These are phyloP conservation scores for Coemansia sp. DNA, from an alignment of 192 early-diverging fungal genomes.

Conservation along the genomic window DNA sequence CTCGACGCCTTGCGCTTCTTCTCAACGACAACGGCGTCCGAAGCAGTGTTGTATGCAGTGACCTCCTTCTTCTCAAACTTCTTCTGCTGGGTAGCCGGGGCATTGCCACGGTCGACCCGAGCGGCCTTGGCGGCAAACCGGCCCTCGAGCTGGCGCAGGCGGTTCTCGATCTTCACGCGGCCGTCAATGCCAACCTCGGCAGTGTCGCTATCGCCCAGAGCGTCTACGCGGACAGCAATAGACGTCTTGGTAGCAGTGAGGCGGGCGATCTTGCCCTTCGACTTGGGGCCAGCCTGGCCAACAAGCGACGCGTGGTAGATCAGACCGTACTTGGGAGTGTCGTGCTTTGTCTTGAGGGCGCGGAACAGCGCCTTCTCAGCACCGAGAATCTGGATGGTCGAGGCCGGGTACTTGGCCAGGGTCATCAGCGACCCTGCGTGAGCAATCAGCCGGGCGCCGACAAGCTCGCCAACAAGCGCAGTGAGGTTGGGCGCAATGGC, in stretches of 20 bases:
- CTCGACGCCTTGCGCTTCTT: conserved; percentile 54
- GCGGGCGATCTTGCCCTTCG: conserved; percentile 98
- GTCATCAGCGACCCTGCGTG: conserved; percentile 97
- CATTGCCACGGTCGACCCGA: conserved; percentile 64
- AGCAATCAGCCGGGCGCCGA: conserved; percentile 95
- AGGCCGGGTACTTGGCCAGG: conserved; percentile 96
- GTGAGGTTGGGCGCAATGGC: conserved; percentile 88
- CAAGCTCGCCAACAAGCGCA: conserved; percentile 95
- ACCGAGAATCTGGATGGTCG: conserved; percentile 98
- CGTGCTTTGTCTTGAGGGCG: conserved; percentile 96
- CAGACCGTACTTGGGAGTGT: conserved; percentile 98
- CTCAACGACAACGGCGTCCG: conserved; percentile 41
- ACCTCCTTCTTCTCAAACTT: conserved; percentile 54
- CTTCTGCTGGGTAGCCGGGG: conserved; percentile 37
- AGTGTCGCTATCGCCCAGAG: conserved; percentile 75
- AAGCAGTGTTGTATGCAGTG: conserved; percentile 54
- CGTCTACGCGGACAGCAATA: conserved; percentile 87
- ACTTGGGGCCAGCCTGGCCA: conserved; percentile 92
- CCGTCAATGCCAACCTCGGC: conserved; percentile 82
- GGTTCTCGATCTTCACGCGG: conserved; percentile 83
- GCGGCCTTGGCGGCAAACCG: conserved; percentile 65
- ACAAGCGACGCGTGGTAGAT: conserved; percentile 97
- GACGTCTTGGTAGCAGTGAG: conserved; percentile 90
- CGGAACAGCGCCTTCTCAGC: conserved; percentile 99
- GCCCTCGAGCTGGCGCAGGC: conserved; percentile 88